Percentiles rank a stretch among this genome's conserved stretches.
Evolutionary conservation across 805 yeast species (phyloP).

Genomic region (Ogataea kodamae): DNA sequence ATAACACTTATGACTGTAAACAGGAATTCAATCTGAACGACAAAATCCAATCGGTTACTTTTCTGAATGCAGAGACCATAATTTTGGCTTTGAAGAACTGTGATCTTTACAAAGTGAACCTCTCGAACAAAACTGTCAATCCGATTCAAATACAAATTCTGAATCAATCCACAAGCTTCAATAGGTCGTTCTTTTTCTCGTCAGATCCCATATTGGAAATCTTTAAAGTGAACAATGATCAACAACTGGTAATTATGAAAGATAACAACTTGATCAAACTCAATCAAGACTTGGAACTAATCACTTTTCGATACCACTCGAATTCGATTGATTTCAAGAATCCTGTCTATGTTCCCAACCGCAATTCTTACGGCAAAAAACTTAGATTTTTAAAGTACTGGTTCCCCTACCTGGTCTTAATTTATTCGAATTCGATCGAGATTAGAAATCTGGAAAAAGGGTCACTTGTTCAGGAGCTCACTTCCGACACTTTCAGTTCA

Average conservation of each 20-base stretch:
- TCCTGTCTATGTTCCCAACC: slow-evolving; percentile 15
- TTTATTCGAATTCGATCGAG: slow-evolving; percentile 32
- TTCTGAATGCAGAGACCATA: slow-evolving; percentile 23
- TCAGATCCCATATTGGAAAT: slow-evolving; percentile 16
- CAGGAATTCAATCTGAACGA: slow-evolving; percentile 27
- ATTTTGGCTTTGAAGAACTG: slow-evolving; percentile 25
- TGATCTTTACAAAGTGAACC: slow-evolving; percentile 21
- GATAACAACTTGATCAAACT: slow-evolving; percentile 24
- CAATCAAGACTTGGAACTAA: slow-evolving; percentile 22
- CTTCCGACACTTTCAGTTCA: slow-evolving; percentile 4
- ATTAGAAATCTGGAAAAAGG: slow-evolving; percentile 38
- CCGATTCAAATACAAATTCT: slow-evolving; percentile 25
- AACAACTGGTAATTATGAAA: slow-evolving; percentile 27
- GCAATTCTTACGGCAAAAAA: slow-evolving; percentile 19
- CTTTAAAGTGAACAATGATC: slow-evolving; percentile 25
- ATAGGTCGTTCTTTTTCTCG: slow-evolving; percentile 23
- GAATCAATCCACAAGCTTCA: slow-evolving; percentile 12
- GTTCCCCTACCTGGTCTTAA: slow-evolving; percentile 40
- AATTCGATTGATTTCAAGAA: slow-evolving; percentile 22
- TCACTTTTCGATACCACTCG: slow-evolving; percentile 14
- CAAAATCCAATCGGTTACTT: slow-evolving; percentile 23
- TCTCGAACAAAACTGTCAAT: slow-evolving; percentile 15
- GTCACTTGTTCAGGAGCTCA: slow-evolving; percentile 32
- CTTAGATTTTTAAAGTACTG: slow-evolving; percentile 31
- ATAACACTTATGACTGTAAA: slow-evolving; percentile 21